Conservation (phyloP, 371 early-diverging fungal species). For the Mortierella sp. region DNA sequence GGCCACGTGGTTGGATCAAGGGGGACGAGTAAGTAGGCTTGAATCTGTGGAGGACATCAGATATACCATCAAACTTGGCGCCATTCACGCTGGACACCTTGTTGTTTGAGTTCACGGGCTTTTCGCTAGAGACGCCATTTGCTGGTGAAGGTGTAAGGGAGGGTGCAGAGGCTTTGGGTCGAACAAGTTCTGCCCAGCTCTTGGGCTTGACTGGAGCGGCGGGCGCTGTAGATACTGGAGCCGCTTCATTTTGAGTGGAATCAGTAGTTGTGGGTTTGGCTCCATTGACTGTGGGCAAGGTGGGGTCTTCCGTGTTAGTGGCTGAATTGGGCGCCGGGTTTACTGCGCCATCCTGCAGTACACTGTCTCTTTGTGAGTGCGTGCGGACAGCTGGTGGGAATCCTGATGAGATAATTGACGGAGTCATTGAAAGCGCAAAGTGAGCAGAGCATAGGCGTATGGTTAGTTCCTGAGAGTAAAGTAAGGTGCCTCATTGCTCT, state of each 20-base stretch:
- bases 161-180: conserved; percentile 50
- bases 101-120: conserved; percentile 20
- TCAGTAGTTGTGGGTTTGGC: not conserved
- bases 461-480: not conserved
- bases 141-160: conserved; percentile 11
- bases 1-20: conserved; percentile 88
- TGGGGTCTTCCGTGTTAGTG: conserved; percentile 8
- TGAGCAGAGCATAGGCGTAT: not conserved
- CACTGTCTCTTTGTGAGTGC: not conserved
- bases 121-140: conserved; percentile 27
- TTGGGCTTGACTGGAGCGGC: conserved; percentile 60
- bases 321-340: not conserved
- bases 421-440: not conserved
- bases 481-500: not conserved
- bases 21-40: conserved; percentile 63
- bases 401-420: conserved; percentile 14
- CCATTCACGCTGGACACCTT: conserved; percentile 42
- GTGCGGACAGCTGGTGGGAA: conserved; percentile 20
- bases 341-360: conserved; percentile 35
- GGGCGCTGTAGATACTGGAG: conserved; percentile 28
- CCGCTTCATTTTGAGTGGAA: not conserved
- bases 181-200: conserved; percentile 75
- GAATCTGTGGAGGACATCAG: conserved; percentile 68
- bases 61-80: conserved; percentile 65
- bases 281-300: conserved; percentile 4